A percentile compares a stretch with the other conserved stretches of the same genome.
These are phyloP conservation scores for Xylariaceae sp. DNA, from an alignment of 2,329 filamentous ascomycete species.

Conservation along the genomic window DNA sequence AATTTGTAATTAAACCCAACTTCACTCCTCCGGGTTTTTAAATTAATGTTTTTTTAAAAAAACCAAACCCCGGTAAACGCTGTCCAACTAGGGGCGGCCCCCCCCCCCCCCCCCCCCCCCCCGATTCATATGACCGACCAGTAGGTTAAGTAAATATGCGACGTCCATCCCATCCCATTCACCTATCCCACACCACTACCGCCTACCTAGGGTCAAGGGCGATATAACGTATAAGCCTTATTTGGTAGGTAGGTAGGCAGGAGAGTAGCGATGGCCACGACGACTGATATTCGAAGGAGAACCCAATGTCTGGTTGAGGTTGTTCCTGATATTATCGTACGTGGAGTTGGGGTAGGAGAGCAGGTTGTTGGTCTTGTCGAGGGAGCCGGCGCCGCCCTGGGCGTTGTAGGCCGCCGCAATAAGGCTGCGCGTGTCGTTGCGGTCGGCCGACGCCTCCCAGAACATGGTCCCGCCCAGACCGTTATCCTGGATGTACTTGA, in stretches of 20 bases:
- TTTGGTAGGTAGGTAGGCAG: too few species aligned
- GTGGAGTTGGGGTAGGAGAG: slow-evolving; percentile 26
- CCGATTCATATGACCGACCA: slow-evolving; percentile 15
- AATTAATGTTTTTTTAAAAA: too few species aligned
- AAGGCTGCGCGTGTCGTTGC: slow-evolving; percentile 52
- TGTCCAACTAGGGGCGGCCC: too few species aligned
- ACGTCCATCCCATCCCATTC: too few species aligned
- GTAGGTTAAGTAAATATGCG: background rate
- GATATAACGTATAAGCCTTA: too few species aligned
- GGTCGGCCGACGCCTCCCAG: slow-evolving; percentile 75
- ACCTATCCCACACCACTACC: too few species aligned
- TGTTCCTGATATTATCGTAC: slow-evolving; percentile 29
- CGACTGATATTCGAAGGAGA: too few species aligned
- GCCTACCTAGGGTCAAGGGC: too few species aligned
- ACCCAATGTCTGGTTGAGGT: slow-evolving; percentile 17
- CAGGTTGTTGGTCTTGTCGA: slow-evolving; percentile 24
- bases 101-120: too few species aligned
- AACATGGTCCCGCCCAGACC: slow-evolving; percentile 75
- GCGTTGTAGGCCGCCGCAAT: slow-evolving; percentile 36
- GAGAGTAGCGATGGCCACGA: too few species aligned
- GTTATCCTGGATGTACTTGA: slow-evolving; percentile 55
- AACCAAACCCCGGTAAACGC: too few species aligned
- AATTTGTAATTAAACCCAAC: too few species aligned
- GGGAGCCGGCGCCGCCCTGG: slow-evolving; percentile 21
- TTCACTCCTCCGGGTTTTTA: slow-evolving; percentile 1